phyloP scores from a whole-genome alignment of 2,329 filamentous ascomycete species.

The Ambrosiella cleistominuta region DNA sequence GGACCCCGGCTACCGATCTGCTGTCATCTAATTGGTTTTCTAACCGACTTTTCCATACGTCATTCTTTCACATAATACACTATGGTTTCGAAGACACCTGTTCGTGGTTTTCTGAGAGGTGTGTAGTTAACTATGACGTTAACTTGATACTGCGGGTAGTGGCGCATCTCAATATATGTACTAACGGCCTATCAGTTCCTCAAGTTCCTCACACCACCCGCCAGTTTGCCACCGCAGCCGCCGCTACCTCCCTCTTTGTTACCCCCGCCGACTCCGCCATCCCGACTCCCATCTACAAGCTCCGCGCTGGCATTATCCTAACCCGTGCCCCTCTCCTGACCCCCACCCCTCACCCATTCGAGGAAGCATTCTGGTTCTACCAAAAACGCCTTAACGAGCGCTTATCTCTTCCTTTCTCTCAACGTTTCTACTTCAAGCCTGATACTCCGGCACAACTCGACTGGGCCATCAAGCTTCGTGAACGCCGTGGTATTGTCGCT shows the following conservation, averaged over 20 bases:
- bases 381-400: constrained; percentile 94
- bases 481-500: constrained; percentile 54
- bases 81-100: constrained; percentile 4
- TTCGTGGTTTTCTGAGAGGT: constrained; percentile 9
- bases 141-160: background rate
- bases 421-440: constrained; percentile 88
- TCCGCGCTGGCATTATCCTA: constrained; percentile 57
- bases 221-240: constrained; percentile 20
- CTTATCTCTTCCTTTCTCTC: constrained; percentile 67
- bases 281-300: constrained; percentile 24
- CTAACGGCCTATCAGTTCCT: background rate
- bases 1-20: background rate
- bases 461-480: constrained; percentile 72
- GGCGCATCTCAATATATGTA: background rate
- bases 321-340: constrained; percentile 80
- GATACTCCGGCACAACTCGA: constrained; percentile 71
- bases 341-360: constrained; percentile 66
- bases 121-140: background rate
- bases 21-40: background rate
- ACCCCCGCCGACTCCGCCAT: constrained; percentile 10
- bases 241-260: constrained; percentile 16
- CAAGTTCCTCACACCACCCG: background rate
- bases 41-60: background rate
- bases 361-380: constrained; percentile 89
- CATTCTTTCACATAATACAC: background rate